phyloP scores from a whole-genome alignment of 768 basidiomycete genomes.

The Suillus subaureus region DNA sequence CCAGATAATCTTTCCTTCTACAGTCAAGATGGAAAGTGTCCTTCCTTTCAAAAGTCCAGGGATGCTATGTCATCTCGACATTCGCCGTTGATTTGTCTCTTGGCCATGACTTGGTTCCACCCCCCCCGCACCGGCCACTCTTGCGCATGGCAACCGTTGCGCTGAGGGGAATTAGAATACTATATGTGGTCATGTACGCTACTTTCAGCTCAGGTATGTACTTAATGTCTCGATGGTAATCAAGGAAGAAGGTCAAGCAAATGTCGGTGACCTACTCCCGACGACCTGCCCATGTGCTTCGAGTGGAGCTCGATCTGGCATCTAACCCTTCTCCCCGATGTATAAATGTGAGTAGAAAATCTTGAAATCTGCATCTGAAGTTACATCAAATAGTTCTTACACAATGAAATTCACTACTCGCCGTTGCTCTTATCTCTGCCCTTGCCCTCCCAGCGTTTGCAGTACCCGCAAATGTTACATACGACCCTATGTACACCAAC shows the following conservation, averaged over 20 bases:
- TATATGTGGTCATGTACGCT: background rate
- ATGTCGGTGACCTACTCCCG: background rate
- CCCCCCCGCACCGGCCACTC: too few relatives aligned
- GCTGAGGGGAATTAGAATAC: background rate
- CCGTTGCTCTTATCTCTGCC: background rate
- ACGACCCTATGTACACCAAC: constrained; percentile 10
- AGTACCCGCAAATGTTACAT: background rate
- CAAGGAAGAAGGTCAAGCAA: background rate
- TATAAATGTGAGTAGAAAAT: background rate
- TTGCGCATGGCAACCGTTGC: background rate
- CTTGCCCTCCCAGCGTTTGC: background rate
- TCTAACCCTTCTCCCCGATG: background rate
- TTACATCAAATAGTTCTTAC: too few relatives aligned
- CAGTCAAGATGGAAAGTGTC: background rate
- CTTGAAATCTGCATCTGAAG: background rate
- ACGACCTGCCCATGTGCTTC: background rate
- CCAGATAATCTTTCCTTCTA: background rate
- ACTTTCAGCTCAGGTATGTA: background rate
- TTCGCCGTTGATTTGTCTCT: background rate
- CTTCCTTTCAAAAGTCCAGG: background rate
- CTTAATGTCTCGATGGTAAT: background rate
- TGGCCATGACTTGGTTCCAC: background rate
- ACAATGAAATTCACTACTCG: background rate
- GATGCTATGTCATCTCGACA: too few relatives aligned
- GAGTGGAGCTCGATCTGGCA: background rate